phyloP scores from a whole-genome alignment of 2,329 filamentous ascomycete species.

The Arthrobotrys conoides region DNA sequence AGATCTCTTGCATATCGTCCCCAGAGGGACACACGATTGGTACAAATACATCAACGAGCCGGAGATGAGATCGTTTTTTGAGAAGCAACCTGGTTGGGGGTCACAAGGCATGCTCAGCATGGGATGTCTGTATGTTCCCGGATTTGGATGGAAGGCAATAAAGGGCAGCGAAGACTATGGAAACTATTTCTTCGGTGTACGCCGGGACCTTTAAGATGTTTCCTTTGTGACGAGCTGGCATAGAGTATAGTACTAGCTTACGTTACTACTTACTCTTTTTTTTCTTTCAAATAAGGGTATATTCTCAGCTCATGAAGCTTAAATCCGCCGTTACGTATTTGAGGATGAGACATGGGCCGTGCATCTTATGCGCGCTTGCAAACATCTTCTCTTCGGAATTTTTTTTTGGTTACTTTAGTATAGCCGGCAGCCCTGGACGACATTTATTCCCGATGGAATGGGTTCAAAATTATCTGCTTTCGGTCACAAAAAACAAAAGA shows the following conservation, averaged over 20 bases:
- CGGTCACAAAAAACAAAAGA: no score
- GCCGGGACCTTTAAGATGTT: constrained; percentile 69
- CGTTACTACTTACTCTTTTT: no score
- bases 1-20: constrained; percentile 87
- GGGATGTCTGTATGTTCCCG: constrained; percentile 92
- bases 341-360: constrained; percentile 49
- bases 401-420: constrained; percentile 9
- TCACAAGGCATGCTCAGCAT: constrained; percentile 70
- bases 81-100: constrained; percentile 62
- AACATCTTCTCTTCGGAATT: constrained; percentile 1
- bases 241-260: no score
- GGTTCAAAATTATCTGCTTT: constrained; percentile 31
- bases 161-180: constrained; percentile 85
- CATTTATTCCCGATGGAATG: constrained; percentile 23
- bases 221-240: neutral
- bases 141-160: constrained; percentile 89
- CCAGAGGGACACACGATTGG: constrained; percentile 95
- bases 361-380: constrained; percentile 20
- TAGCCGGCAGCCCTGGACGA: neutral
- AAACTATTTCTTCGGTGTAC: constrained; percentile 95
- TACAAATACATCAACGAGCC: constrained; percentile 91
- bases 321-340: constrained; percentile 31
- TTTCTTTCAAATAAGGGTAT: constrained; percentile 13
- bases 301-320: constrained; percentile 18
- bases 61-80: constrained; percentile 76